Evolutionary conservation across 2,329 filamentous ascomycete genomes (phyloP).

Genomic region (Fusarium udum): DNA sequence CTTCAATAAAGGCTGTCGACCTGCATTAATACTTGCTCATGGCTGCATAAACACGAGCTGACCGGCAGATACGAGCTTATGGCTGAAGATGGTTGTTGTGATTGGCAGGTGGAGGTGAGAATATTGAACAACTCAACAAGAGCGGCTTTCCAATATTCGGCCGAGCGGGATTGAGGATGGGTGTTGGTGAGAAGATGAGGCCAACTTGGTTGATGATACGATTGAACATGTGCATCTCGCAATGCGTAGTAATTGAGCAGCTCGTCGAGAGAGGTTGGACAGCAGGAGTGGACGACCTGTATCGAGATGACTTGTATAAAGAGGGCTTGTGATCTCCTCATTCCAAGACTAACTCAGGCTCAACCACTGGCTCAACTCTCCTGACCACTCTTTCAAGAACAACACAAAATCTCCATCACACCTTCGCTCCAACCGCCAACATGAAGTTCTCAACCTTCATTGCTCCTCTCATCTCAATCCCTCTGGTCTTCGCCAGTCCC

Average conservation of each 20-base stretch:
- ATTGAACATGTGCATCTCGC: background rate
- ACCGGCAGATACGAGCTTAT: constrained; percentile 34
- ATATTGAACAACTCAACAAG: background rate
- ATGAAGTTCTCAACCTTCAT: constrained; percentile 29
- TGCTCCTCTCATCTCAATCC: constrained; percentile 11
- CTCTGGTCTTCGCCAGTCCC: constrained; percentile 19
- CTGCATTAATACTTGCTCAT: constrained; percentile 17
- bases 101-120: constrained; percentile 5
- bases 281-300: background rate
- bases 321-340: background rate
- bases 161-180: background rate
- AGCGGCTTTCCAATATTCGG: background rate
- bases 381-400: constrained; percentile 7
- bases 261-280: no score
- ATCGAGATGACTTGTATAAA: constrained; percentile 2
- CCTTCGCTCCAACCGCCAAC: constrained; percentile 14
- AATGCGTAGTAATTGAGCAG: background rate
- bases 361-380: constrained; percentile 11
- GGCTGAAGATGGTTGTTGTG: constrained; percentile 1
- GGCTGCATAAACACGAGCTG: constrained; percentile 28
- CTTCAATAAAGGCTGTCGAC: constrained; percentile 34
- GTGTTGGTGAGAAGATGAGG: background rate
- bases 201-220: background rate
- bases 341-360: background rate
- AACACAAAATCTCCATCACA: background rate